Evolutionary conservation across 495 filamentous ascomycete genomes (phyloP).

Genomic region (Tuber indicum): DNA sequence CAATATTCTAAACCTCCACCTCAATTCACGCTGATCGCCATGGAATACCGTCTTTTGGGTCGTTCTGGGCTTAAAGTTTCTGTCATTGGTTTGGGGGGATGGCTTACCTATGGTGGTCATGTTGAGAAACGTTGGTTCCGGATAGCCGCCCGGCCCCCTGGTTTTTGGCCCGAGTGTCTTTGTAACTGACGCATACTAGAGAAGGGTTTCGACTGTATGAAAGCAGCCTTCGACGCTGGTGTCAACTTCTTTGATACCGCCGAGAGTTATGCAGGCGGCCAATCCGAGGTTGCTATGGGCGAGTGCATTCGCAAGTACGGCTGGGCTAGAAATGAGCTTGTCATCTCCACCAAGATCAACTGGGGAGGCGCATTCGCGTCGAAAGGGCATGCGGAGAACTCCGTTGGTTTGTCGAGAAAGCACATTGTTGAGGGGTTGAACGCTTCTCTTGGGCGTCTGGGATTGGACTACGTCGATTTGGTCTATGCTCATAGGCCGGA

Average conservation of each 20-base stretch:
- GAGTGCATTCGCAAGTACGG: constrained; percentile 55
- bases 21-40: constrained; percentile 35
- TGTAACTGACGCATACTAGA: constrained; percentile 44
- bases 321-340: constrained; percentile 75
- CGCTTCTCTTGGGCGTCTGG: constrained; percentile 60
- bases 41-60: constrained; percentile 71
- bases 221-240: constrained; percentile 67
- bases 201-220: constrained; percentile 60
- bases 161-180: constrained; percentile 3
- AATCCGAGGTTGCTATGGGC: constrained; percentile 56
- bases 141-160: constrained; percentile 4
- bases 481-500: constrained; percentile 83
- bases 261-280: constrained; percentile 51
- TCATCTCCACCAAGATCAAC: constrained; percentile 81
- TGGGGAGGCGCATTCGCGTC: constrained; percentile 60
- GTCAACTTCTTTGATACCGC: constrained; percentile 61
- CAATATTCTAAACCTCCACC: not conserved
- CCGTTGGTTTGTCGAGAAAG: constrained; percentile 67
- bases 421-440: constrained; percentile 70
- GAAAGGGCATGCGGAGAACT: constrained; percentile 46
- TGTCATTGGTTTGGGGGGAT: constrained; percentile 64
- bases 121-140: constrained; percentile 55
- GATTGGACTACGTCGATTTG: constrained; percentile 70
- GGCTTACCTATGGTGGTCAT: constrained; percentile 73
- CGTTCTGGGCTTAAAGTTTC: constrained; percentile 70